Conservation (phyloP, 23 red algal species). For the Gracilaria gracilis region DNA sequence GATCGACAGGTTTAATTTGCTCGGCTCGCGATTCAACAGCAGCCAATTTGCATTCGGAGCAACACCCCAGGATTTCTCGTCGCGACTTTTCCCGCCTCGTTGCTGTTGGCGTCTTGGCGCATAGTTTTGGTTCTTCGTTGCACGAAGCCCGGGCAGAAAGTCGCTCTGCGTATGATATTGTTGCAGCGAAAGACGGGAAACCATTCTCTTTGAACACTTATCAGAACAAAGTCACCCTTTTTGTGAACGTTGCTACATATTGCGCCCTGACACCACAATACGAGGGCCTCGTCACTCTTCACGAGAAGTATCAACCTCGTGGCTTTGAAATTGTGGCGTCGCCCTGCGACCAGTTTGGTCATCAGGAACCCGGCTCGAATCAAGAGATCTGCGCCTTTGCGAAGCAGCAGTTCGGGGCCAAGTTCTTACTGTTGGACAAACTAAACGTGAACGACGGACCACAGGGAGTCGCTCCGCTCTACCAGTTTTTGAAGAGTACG, state of each 20-base stretch:
- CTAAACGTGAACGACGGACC: conserved; percentile 75
- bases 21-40: background rate
- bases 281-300: conserved; percentile 72
- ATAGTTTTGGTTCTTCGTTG: background rate
- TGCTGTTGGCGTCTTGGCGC: background rate
- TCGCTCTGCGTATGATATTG: conserved; percentile 57
- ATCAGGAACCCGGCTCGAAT: conserved; percentile 74
- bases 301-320: conserved; percentile 61
- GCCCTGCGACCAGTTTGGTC: conserved; percentile 82
- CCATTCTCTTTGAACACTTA: conserved; percentile 52
- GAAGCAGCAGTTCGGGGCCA: conserved; percentile 75
- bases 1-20: background rate
- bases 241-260: conserved; percentile 92
- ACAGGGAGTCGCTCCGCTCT: conserved; percentile 55
- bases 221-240: conserved; percentile 70
- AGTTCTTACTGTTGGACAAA: conserved; percentile 75
- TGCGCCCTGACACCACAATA: conserved; percentile 88
- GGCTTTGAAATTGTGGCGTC: conserved; percentile 80
- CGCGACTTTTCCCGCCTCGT: conserved; percentile 16
- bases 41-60: background rate
- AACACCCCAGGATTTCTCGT: background rate
- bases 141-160: background rate
- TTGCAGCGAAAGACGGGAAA: conserved; percentile 51
- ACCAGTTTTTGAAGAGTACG: conserved; percentile 67
- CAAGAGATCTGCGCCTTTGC: conserved; percentile 80